These are phyloP conservation scores for Serendipita indica DNA, from an alignment of 768 basidiomycete genomes.

Conservation along the genomic window DNA sequence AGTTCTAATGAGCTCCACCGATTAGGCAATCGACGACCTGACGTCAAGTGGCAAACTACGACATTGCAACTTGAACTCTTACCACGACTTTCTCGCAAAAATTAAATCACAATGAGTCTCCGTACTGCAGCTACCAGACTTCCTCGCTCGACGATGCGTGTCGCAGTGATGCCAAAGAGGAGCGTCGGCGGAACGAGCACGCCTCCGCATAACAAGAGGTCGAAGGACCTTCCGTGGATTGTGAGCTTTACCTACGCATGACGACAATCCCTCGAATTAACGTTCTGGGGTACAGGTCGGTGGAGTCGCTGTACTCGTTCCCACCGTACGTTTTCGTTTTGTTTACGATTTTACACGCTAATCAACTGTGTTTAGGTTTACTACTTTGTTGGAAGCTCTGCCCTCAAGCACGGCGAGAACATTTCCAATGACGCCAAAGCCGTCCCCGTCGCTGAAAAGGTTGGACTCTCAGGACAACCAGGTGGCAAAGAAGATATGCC, in stretches of 20 bases:
- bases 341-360: neutral
- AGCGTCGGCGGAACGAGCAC: neutral
- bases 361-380: neutral
- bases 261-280: neutral
- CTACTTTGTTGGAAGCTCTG: neutral
- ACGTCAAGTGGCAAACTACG: neutral
- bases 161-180: neutral
- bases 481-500: too few species aligned
- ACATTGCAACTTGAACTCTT: conserved; percentile 1
- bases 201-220: neutral
- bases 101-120: neutral
- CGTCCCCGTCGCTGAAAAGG: neutral
- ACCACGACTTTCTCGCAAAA: neutral
- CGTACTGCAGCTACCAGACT: neutral
- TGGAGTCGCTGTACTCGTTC: neutral
- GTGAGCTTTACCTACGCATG: neutral
- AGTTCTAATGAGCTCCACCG: neutral
- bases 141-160: neutral
- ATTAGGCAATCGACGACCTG: neutral
- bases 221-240: neutral
- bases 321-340: neutral
- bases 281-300: conserved; percentile 5
- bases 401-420: neutral
- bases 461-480: too few species aligned
- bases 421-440: neutral